Percentiles rank a stretch among this genome's conserved stretches.
These are phyloP conservation scores for Flammula alnicola DNA, from an alignment of 1,284 basidiomycete genomes.

Conservation along the genomic window DNA sequence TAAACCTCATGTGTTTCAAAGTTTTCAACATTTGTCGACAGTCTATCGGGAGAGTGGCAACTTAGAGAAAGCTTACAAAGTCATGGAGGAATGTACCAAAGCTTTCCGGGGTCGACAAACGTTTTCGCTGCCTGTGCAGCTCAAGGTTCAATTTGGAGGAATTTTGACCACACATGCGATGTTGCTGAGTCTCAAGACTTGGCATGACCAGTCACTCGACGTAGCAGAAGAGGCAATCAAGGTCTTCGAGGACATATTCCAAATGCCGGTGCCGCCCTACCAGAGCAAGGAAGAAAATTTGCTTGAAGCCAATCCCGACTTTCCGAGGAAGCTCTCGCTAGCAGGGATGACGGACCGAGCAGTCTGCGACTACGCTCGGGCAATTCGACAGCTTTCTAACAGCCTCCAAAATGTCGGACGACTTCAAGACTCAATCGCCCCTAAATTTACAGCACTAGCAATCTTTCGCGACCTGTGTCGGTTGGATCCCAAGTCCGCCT, in stretches of 20 bases:
- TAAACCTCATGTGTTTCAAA: slow-evolving; percentile 9
- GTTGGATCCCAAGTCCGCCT: not conserved
- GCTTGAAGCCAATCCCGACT: not conserved
- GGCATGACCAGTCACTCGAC: too few species aligned
- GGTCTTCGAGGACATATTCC: too few species aligned
- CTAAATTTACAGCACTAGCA: not conserved
- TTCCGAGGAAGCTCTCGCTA: not conserved
- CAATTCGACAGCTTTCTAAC: slow-evolving; percentile 6
- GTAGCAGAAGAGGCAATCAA: too few species aligned
- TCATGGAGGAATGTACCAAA: not conserved
- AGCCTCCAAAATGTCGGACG: not conserved
- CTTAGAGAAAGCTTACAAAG: slow-evolving; percentile 2
- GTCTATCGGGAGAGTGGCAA: slow-evolving; percentile 5
- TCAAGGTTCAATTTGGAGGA: not conserved
- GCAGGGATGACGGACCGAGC: not conserved
- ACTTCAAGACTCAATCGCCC: slow-evolving; percentile 1
- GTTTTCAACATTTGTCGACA: slow-evolving; percentile 3
- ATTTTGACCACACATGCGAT: not conserved
- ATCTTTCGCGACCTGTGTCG: not conserved
- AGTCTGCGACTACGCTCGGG: slow-evolving; percentile 2
- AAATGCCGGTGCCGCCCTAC: too few species aligned
- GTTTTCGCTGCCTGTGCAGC: not conserved
- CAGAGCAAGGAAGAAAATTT: not conserved
- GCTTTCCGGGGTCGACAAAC: not conserved
- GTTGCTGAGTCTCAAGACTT: too few species aligned